Base-by-base conservation (phyloP, 2,329 filamentous ascomycete genomes). In the Simplicillium sp. region DNA sequence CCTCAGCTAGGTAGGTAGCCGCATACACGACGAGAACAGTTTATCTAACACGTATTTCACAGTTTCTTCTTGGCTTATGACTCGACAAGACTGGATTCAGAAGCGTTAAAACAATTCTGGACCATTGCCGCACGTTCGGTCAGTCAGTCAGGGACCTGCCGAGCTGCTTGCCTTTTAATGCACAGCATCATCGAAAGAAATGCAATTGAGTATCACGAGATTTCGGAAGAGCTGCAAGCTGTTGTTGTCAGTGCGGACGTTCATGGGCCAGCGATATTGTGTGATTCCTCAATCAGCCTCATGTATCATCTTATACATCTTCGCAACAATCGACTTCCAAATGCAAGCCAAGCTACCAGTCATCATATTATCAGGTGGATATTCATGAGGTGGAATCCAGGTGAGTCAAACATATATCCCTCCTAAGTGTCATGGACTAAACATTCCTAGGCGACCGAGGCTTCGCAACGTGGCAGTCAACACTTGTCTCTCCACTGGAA, bases 321-420 rank as follows among this genome's bases (percentile, higher is more conserved):
- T 33, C 77, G 79, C 39, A 80, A 83, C 48, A 71, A 75, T 20
- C 74, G 82, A 51, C 77, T 83, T 35, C 83, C 86, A 2, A 81
- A 76, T 43, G 75, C 77, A 29, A 84, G 77, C 48, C 75, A 80
- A 49, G 69, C 70, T 32, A 83, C 80, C 3, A 80, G 78, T 31
- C 83, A 79, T 47, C 77, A 84, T 51, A 73, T 92, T 29, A 75
- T 92, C 42, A 73, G 80, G 50, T 98, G 92, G 92, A 59, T 92
- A 1, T 80, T 88, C 50, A 74, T 80, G 29, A 82, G 75, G 52
- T 98, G 90, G 88, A 80, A 80, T 48, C 84, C 88, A 48, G 80
- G 86, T 90, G 67, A 57, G 74, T 59, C 14, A 6, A 15, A 38
- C 4, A 14, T 29, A 7, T 36, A 38, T 28, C 3, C 28, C 12